Base-by-base conservation (phyloP, 768 basidiomycete species). In the Leccinum rimulosum region DNA sequence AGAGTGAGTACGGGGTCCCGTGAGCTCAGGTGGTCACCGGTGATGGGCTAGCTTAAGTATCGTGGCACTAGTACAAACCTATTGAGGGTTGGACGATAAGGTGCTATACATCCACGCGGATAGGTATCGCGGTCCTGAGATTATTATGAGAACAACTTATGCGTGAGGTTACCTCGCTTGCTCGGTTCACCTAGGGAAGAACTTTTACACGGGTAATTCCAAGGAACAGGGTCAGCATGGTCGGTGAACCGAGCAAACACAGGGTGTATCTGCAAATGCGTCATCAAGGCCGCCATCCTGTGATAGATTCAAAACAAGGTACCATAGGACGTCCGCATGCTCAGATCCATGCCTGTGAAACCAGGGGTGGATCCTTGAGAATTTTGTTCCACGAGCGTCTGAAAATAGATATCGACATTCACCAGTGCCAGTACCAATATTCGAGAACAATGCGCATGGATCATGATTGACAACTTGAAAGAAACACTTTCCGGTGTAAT, bases 41-140 rank as follows among this genome's bases (percentile, higher is more conserved):
- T 17, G 28, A 43, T 6, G 19, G 33, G 19, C 14, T 6, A 19
- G 25, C 38, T 58, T 67, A 61, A 56, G 51, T 54, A 58, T 27
- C 15, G 30, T 22, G 19, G 15, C 47, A 36, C 25, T 14, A 2
- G 31, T 31, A 10, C 4, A 28, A 28, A 50, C n/a, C 22, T n/a
- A 19, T 55, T 19, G 33, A 35, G 33, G 31, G 25, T 55, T 7
- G 38, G 25, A 7, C 25, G 50, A 47, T 52, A 36, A 56, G 38
- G n/a, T 52, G 19, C 38, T 43, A 57, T 36, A 43, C 50, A 52
- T 52, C 17, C 43, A 40, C 22, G 47, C 6, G 36, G 8, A 17
- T 31, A 19, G 14, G 7, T 27, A 8, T 14, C 14, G 48, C 4
- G 14, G 17, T 40, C 7, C 17, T 40, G 38, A 3, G 14, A 6